Evolutionary conservation across 768 basidiomycete species (phyloP).

Genomic region (Trametes sanguinea): DNA sequence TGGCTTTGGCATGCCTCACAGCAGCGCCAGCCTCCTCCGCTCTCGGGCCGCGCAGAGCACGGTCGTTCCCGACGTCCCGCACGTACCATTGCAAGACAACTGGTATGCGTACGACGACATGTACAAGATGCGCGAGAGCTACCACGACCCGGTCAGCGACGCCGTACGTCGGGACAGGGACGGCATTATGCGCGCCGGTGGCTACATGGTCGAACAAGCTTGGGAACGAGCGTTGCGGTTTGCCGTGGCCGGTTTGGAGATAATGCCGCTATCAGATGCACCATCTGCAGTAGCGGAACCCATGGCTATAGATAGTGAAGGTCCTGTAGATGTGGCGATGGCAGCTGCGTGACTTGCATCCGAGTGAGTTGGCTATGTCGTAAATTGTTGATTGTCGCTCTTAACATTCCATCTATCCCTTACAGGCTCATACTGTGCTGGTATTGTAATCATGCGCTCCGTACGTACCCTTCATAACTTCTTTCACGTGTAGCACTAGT

Average conservation of each 20-base stretch:
- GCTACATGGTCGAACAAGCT: conserved; percentile 78
- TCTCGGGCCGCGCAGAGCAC: conserved; percentile 65
- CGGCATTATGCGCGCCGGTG: conserved; percentile 81
- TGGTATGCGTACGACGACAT: conserved; percentile 76
- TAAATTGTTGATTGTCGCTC: too few relatives aligned
- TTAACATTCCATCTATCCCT: too few relatives aligned
- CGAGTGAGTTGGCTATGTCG: neutral
- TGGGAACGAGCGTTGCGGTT: conserved; percentile 81
- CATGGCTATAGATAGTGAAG: conserved; percentile 9
- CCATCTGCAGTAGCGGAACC: neutral
- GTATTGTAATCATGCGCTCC: too few relatives aligned
- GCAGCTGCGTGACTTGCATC: conserved; percentile 36
- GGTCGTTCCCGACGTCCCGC: conserved; percentile 76
- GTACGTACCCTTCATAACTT: too few relatives aligned
- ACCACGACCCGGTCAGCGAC: conserved; percentile 75
- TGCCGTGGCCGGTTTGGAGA: conserved; percentile 73
- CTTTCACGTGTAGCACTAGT: too few relatives aligned
- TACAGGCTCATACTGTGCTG: too few relatives aligned
- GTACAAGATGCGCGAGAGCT: conserved; percentile 55
- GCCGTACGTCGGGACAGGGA: conserved; percentile 75
- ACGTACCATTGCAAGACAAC: conserved; percentile 75
- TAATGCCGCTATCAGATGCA: conserved; percentile 43
- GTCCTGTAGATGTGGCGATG: conserved; percentile 50
- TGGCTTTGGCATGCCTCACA: conserved; percentile 16
- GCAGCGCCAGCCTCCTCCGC: conserved; percentile 47